Conservation (phyloP, 2,329 filamentous ascomycete genomes). For the Nigrospora osmanthi region DNA sequence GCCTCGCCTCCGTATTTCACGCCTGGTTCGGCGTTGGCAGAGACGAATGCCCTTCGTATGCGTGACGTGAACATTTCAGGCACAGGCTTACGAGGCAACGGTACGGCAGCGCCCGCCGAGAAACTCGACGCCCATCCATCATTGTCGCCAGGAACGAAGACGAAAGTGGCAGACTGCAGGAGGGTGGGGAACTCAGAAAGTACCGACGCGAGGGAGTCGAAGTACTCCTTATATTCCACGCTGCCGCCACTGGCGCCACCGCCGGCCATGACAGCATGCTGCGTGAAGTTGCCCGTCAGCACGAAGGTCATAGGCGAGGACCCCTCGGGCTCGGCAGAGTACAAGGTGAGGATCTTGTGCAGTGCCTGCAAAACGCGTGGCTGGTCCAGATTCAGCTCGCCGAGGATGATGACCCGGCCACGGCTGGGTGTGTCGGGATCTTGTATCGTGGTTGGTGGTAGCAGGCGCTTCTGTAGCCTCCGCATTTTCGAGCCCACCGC, state of each 20-base stretch:
- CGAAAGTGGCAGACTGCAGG: slow-evolving; percentile 71
- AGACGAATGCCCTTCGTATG: slow-evolving; percentile 70
- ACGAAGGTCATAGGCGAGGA: slow-evolving; percentile 72
- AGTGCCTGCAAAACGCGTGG: slow-evolving; percentile 76
- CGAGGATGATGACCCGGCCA: slow-evolving; percentile 63
- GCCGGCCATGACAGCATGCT: slow-evolving; percentile 56
- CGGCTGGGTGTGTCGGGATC: slow-evolving; percentile 25
- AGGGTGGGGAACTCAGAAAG: slow-evolving; percentile 78
- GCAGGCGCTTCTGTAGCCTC: slow-evolving; percentile 62
- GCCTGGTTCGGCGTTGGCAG: slow-evolving; percentile 65
- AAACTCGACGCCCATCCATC: slow-evolving; percentile 95
- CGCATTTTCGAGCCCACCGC: slow-evolving; percentile 79
- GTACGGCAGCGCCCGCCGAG: slow-evolving; percentile 62
- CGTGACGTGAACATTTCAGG: slow-evolving; percentile 88
- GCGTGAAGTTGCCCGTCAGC: slow-evolving; percentile 76
- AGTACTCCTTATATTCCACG: slow-evolving; percentile 95
- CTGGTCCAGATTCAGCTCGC: slow-evolving; percentile 80
- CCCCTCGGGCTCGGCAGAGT: slow-evolving; percentile 57
- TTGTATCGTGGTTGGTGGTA: slow-evolving; percentile 32
- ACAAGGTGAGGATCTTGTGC: slow-evolving; percentile 67
- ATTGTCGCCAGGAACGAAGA: slow-evolving; percentile 93
- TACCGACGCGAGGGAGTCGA: slow-evolving; percentile 76
- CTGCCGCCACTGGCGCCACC: slow-evolving; percentile 69
- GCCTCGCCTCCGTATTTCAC: slow-evolving; percentile 56
- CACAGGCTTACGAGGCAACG: slow-evolving; percentile 62